phyloP scores from a whole-genome alignment of 805 yeast genomes.

The Myxozyma neotropica region DNA sequence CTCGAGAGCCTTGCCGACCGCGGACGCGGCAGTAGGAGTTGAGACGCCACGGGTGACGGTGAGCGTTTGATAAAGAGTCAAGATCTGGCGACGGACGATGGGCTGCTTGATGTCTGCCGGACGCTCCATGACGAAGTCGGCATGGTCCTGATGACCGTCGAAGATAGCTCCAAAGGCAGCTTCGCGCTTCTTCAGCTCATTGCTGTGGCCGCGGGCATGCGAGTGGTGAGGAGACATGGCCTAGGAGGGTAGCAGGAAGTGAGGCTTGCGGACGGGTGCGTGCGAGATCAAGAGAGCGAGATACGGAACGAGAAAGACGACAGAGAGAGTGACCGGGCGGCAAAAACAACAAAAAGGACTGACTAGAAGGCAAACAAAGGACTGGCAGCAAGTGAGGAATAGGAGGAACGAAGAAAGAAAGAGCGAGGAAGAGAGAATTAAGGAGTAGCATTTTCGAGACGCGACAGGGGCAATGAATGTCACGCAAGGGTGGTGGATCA shows the following conservation, averaged over 20 bases:
- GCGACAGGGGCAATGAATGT: not conserved
- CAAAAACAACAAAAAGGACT: not conserved
- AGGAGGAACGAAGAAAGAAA: not conserved
- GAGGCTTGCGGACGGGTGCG: not conserved
- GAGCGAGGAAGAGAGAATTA: not conserved
- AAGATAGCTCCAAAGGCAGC: constrained; percentile 4
- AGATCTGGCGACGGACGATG: constrained; percentile 27
- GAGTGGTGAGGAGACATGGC: constrained; percentile 14
- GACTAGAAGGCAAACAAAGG: not conserved
- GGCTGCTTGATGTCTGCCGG: constrained; percentile 6
- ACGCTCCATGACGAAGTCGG: constrained; percentile 4
- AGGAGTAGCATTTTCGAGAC: not conserved
- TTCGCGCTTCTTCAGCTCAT: constrained; percentile 1
- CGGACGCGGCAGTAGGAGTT: constrained; percentile 14
- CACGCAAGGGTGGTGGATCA: constrained; percentile 8
- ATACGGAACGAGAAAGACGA: not conserved
- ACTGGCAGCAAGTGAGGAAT: not conserved
- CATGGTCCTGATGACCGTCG: constrained; percentile 8
- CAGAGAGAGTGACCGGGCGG: too few species aligned
- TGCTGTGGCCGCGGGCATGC: constrained; percentile 8
- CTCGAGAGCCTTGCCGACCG: not conserved
- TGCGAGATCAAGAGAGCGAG: not conserved
- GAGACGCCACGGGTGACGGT: constrained; percentile 21
- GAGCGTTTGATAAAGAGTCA: constrained; percentile 24
- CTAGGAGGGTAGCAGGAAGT: too few species aligned